These are phyloP conservation scores for Yarrowia porcina DNA, from an alignment of 805 yeast species.

Conservation along the genomic window DNA sequence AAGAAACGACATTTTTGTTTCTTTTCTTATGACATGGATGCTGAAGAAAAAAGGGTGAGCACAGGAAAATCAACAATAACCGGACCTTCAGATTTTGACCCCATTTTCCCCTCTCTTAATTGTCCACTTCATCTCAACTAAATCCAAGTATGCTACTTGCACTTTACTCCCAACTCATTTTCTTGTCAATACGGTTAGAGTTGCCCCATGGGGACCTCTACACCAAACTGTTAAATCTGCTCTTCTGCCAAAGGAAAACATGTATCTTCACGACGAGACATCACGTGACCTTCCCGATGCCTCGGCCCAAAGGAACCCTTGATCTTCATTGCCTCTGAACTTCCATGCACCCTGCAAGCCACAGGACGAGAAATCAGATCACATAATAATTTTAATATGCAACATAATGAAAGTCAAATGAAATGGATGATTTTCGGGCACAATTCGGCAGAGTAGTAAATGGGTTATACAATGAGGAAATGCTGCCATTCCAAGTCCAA, in stretches of 20 bases:
- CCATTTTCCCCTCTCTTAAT: no score
- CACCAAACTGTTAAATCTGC: no score
- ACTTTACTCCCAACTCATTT: background rate
- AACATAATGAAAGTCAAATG: background rate
- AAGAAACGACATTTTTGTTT: no score
- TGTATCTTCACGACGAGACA: background rate
- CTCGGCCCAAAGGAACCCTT: background rate
- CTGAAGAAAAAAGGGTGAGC: no score
- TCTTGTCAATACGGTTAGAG: background rate
- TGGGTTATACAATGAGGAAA: no score
- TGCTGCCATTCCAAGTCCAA: no score
- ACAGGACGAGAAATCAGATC: background rate
- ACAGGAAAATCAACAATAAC: no score
- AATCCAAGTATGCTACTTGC: background rate
- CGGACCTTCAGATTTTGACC: no score
- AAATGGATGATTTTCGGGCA: background rate
- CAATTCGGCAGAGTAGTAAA: no score
- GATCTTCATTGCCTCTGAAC: background rate
- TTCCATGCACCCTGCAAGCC: slow-evolving; percentile 2
- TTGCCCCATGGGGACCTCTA: background rate
- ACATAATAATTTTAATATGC: background rate
- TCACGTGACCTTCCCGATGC: background rate
- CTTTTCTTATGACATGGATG: no score
- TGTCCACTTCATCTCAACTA: background rate
- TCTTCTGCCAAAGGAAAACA: no score